Base-by-base conservation (phyloP, 164 flowering plant species). In the Saururus chinensis region DNA sequence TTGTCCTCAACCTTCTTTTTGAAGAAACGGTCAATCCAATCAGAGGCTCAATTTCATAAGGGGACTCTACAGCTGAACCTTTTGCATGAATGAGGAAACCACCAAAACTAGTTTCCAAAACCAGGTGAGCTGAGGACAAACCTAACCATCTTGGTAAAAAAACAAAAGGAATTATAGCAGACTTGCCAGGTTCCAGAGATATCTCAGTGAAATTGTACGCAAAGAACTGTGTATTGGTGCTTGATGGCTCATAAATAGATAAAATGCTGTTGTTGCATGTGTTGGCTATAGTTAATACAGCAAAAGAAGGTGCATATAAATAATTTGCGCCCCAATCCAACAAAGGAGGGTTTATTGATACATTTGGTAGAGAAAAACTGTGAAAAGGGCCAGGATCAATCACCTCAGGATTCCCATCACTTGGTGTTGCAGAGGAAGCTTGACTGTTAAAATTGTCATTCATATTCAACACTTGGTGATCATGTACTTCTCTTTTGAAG, bases 41-140 rank as follows among this genome's bases (percentile, higher is more conserved):
- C 40, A 80, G 30, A 42, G 91, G 81, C 57, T 69, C 70, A 62
- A 82, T 72, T 41, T 68, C 68, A 68, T 81, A 82, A 26, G 90
- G 88, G 26, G 88, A 82, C 66, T 84, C 85, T 42, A 81, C 56
- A 37, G 79, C 82, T 61, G 68, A 69, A 19, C 98, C 98, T 70
- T 74, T 80, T 11, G 84, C 89, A 63, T 74, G 75, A 56, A 93
- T 68, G 64, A 93, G 35, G 65, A 85, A 86, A 35, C 93, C 96
- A 60, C 96, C 96, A 35, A 67, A 73, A 66, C 81, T 89, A 51
- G 96, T 87, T 72, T 88, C 96, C 75, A 92, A 68, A 57, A 89
- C 71, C 53, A 87, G 60, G 25, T 82, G 81, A 68, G 86, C 81
- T 22, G 84, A 79, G 19, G 89, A 82, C 64, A 68, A 63, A 59